Evolutionary conservation across 2,329 filamentous ascomycete species (phyloP).

Genomic region (Cryphonectria japonica): DNA sequence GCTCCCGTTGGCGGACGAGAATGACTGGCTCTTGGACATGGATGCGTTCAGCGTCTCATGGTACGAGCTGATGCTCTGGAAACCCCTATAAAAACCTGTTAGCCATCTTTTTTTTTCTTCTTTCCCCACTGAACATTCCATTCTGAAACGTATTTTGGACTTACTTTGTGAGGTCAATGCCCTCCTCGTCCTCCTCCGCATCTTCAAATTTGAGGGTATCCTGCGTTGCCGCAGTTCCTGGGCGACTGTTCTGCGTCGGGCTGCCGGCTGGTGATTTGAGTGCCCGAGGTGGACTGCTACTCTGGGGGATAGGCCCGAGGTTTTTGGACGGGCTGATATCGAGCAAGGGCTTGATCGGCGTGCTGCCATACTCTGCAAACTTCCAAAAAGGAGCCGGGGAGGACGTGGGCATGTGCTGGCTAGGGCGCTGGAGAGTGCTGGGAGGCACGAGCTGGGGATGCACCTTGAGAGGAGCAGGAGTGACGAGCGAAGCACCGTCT

Average conservation of each 20-base stretch:
- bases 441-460: slow-evolving; percentile 77
- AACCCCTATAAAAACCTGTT: slow-evolving; percentile 50
- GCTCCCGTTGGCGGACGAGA: slow-evolving; percentile 24
- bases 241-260: slow-evolving; percentile 45
- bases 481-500: slow-evolving; percentile 65
- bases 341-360: slow-evolving; percentile 59
- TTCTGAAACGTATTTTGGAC: slow-evolving; percentile 29
- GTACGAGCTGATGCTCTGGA: slow-evolving; percentile 67
- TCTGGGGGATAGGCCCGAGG: slow-evolving; percentile 47
- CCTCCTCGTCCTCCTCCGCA: slow-evolving; percentile 55
- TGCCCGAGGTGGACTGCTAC: slow-evolving; percentile 61
- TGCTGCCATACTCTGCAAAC: slow-evolving; percentile 77
- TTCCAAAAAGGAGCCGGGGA: slow-evolving; percentile 90
- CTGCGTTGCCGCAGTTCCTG: slow-evolving; percentile 28
- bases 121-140: no score
- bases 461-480: slow-evolving; percentile 73
- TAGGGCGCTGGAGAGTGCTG: slow-evolving; percentile 79
- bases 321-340: slow-evolving; percentile 64
- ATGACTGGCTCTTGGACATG: slow-evolving; percentile 29
- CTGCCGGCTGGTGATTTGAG: slow-evolving; percentile 58
- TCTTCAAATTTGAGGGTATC: slow-evolving; percentile 32
- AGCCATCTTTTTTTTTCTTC: background rate
- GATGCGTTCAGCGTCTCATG: slow-evolving; percentile 53
- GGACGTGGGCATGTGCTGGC: slow-evolving; percentile 83
- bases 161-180: slow-evolving; percentile 64